Evolutionary conservation across 2,329 filamentous ascomycete genomes (phyloP), one percentile per base, ranked within the genome.

Genomic region (Aschersonia sp.): DNA sequence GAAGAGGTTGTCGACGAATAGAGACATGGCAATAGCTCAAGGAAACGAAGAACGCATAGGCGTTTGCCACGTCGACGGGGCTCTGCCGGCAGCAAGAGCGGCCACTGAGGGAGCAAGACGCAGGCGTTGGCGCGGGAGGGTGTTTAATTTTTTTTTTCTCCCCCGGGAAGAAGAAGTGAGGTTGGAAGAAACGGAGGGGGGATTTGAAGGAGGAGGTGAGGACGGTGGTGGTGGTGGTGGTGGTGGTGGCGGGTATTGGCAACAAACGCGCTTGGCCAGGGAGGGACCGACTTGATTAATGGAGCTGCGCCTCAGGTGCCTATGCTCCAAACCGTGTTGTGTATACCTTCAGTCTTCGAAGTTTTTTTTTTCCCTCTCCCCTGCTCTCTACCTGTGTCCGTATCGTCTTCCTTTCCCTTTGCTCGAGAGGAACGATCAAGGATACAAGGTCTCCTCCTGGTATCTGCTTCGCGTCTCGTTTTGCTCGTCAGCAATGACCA

Each of bases 1-100:
- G 50, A 63, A 58, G 57, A 56, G 59, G 56, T 55, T 58, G 47
- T 66, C 64, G 41, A 55, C 53, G 46, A 63, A 59, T 53, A 63
- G 52, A 48, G 60, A 56, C 60, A 64, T 64, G 52, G 51, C 45
- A 11, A 32, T 6, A 30, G 39, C 35, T 22, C 10, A 30, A 32
- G 11, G 43, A 32, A 46, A 14, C 11, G 40, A 14, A 30, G 8
- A 2, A 31, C 32, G 32, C 46, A 43, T 43, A 47, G 41, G 47
- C 41, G 30, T 44, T 37, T 35, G 49, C 41, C 44, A 46, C 49
- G 46, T 44, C 46, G 41, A 46, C 37, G 44, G 45, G 43, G n/a
- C 14, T 43, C 41, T 48, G 49, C 46, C 44, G 32, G 44, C 49
- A 50, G 46, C 49, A 48, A 43, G 44, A 14, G 48, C 46, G 37